Conservation (phyloP, 2,329 filamentous ascomycete genomes). For the Xylariomycetidae sp. region DNA sequence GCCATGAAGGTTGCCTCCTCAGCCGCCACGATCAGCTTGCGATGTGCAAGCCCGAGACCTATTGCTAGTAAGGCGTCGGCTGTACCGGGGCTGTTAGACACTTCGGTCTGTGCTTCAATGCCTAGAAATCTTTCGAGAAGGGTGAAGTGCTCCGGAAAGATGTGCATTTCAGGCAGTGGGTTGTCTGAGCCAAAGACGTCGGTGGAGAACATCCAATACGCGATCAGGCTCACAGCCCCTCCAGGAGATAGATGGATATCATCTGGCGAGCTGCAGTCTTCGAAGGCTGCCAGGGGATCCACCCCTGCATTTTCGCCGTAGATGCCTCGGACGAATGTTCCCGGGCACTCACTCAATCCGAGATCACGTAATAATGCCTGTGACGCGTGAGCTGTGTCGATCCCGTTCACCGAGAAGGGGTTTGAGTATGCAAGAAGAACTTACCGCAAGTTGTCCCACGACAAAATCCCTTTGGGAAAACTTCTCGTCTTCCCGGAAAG, state of each 20-base stretch:
- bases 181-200: conserved; percentile 54
- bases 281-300: conserved; percentile 42
- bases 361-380: conserved; percentile 60
- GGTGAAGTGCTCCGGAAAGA: conserved; percentile 55
- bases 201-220: conserved; percentile 57
- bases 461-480: conserved; percentile 58
- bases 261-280: conserved; percentile 39
- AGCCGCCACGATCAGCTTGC: conserved; percentile 37
- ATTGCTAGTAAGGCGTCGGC: conserved; percentile 55
- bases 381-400: too few species aligned
- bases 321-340: conserved; percentile 40
- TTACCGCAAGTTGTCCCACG: conserved; percentile 65
- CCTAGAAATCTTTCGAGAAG: conserved; percentile 50
- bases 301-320: conserved; percentile 33
- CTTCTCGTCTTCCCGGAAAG: conserved; percentile 57
- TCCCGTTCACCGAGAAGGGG: too few species aligned
- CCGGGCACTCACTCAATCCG: conserved; percentile 42
- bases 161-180: conserved; percentile 44
- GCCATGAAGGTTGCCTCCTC: conserved; percentile 44
- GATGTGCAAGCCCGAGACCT: conserved; percentile 52
- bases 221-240: conserved; percentile 52
- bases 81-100: conserved; percentile 45
- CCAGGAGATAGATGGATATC: conserved; percentile 53
- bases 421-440: too few species aligned
- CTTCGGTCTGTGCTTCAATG: conserved; percentile 41